Percentiles rank a stretch among this genome's conserved stretches.
Evolutionary conservation across 208 protist genomes (phyloP).

Genomic region (Trichomonas vaginalis): DNA sequence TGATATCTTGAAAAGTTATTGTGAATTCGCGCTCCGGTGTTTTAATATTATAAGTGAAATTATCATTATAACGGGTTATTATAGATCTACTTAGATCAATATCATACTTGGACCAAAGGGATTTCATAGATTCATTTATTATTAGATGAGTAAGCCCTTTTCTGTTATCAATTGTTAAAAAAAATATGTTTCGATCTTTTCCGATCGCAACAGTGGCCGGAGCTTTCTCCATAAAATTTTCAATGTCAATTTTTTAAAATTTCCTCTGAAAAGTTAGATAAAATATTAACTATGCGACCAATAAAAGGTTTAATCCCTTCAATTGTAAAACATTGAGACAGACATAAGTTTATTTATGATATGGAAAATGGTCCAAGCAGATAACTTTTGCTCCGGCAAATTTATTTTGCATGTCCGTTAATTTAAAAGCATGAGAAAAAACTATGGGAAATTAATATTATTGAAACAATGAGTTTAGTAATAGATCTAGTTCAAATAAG

Average conservation of each 20-base stretch:
- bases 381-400: not conserved
- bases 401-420: no score
- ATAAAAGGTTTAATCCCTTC: no score
- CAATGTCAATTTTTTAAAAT: not conserved
- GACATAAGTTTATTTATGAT: not conserved
- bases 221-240: not conserved
- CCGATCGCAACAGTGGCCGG: not conserved
- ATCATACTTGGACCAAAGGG: not conserved
- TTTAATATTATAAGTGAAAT: not conserved
- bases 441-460: not conserved
- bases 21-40: not conserved
- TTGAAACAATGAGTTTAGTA: not conserved
- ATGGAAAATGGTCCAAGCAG: not conserved
- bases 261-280: not conserved
- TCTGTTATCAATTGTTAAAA: not conserved
- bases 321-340: no score
- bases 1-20: not conserved
- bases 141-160: not conserved
- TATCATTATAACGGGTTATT: not conserved
- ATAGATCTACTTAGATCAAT: not conserved
- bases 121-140: not conserved
- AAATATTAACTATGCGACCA: no score
- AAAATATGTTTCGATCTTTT: not conserved
- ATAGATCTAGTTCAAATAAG: not conserved
- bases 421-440: not conserved